Conservation (phyloP, 345 rosid species). For the Eucalyptus paniculata region DNA sequence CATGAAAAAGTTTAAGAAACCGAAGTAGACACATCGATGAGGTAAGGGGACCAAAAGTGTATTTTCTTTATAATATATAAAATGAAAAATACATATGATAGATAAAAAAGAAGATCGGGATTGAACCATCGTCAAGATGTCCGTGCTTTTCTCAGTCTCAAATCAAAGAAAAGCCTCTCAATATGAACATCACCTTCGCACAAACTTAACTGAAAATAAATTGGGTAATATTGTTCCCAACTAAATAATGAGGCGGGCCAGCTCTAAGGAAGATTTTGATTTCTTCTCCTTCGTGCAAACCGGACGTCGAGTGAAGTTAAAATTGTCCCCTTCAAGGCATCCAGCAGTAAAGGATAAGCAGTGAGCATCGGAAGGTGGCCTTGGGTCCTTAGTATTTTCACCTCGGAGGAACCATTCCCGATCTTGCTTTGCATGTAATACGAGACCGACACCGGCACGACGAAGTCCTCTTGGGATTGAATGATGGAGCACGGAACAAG, state of each 20-base stretch:
- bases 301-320: not conserved
- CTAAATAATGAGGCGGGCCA: not conserved
- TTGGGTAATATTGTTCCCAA: not conserved
- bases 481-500: conserved; percentile 14
- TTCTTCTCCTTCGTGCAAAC: not conserved
- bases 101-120: not conserved
- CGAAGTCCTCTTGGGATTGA: conserved; percentile 1
- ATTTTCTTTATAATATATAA: too few species aligned
- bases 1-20: not conserved
- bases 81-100: not conserved
- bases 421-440: conserved; percentile 10
- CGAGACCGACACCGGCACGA: conserved; percentile 7
- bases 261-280: not conserved
- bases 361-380: conserved; percentile 21
- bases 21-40: not conserved
- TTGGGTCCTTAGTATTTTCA: conserved; percentile 2
- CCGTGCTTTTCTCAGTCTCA: not conserved
- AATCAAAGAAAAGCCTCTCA: not conserved
- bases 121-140: not conserved
- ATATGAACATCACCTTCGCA: not conserved
- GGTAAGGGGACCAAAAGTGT: not conserved
- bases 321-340: not conserved
- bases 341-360: not conserved
- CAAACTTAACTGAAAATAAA: not conserved
- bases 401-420: not conserved